These are phyloP conservation scores for Epichloe coenophiala DNA, from an alignment of 2,329 filamentous ascomycete genomes.

Conservation along the genomic window DNA sequence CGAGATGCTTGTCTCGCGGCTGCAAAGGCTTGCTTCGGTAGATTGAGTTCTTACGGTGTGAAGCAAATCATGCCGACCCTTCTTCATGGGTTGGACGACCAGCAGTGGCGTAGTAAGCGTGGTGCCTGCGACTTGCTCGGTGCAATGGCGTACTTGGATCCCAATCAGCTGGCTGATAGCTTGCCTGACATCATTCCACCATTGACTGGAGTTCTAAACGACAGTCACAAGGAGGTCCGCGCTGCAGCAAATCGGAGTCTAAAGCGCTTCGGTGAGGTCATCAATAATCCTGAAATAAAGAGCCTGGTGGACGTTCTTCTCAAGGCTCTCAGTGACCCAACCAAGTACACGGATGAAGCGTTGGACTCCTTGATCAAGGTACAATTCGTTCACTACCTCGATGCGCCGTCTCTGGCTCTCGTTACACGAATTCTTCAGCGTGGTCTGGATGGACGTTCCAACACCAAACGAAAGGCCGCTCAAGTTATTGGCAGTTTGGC, in stretches of 20 bases:
- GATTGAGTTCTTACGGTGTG: constrained; percentile 87
- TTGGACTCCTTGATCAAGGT: constrained; percentile 92
- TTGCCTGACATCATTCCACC: constrained; percentile 95
- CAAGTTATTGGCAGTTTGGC: constrained; percentile 97
- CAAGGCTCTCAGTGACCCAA: constrained; percentile 93
- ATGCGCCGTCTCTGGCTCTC: constrained; percentile 86
- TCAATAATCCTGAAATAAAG: constrained; percentile 95
- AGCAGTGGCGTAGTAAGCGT: constrained; percentile 97
- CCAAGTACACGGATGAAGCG: constrained; percentile 91
- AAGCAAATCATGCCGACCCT: constrained; percentile 88
- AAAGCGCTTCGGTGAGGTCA: constrained; percentile 96
- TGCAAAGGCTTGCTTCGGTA: constrained; percentile 87
- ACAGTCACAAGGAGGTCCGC: constrained; percentile 96
- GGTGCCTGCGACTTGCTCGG: constrained; percentile 92
- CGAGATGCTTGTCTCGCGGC: constrained; percentile 86
- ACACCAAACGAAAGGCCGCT: constrained; percentile 88
- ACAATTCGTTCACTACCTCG: constrained; percentile 97
- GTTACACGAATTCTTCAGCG: constrained; percentile 93
- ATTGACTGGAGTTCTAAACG: constrained; percentile 83
- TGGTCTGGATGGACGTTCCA: constrained; percentile 78
- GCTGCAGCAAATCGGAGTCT: constrained; percentile 85
- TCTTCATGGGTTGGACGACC: constrained; percentile 81
- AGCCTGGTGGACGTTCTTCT: constrained; percentile 79
- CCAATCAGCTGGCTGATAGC: constrained; percentile 82
- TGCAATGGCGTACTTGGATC: constrained; percentile 97